A percentile compares a stretch with the other conserved stretches of the same genome.
Evolutionary conservation across 345 rosid genomes (phyloP).

Genomic region (Microcos paniculata): DNA sequence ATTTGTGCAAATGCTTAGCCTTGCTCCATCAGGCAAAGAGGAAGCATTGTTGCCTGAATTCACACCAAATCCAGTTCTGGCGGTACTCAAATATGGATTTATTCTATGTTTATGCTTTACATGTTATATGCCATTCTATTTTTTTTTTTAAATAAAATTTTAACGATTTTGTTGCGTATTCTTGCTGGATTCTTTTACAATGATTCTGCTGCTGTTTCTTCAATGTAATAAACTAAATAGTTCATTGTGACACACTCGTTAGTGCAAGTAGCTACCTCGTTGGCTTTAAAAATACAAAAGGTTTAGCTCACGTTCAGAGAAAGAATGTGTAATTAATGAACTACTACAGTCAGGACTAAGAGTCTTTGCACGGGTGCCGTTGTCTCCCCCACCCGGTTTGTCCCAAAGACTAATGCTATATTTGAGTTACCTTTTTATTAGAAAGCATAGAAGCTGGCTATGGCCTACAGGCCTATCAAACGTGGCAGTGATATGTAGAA

Average conservation of each 20-base stretch:
- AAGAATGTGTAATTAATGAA: not conserved
- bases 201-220: not conserved
- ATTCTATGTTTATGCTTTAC: not conserved
- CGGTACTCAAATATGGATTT: slow-evolving; percentile 39
- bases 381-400: not conserved
- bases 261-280: not conserved
- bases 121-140: not conserved
- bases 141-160: not conserved
- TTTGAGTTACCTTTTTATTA: not conserved
- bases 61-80: slow-evolving; percentile 84
- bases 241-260: not conserved
- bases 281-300: not conserved
- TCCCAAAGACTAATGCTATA: not conserved
- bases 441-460: not conserved
- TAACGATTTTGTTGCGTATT: not conserved
- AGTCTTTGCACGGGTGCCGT: not conserved
- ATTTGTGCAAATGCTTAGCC: slow-evolving; percentile 84
- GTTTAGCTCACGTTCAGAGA: not conserved
- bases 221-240: not conserved
- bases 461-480: not conserved
- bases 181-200: not conserved
- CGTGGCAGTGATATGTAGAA: not conserved
- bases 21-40: slow-evolving; percentile 64
- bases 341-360: not conserved
- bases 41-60: slow-evolving; percentile 72